phyloP scores from a whole-genome alignment of 2,329 filamentous ascomycete genomes.

The Aspergillus fischeri region DNA sequence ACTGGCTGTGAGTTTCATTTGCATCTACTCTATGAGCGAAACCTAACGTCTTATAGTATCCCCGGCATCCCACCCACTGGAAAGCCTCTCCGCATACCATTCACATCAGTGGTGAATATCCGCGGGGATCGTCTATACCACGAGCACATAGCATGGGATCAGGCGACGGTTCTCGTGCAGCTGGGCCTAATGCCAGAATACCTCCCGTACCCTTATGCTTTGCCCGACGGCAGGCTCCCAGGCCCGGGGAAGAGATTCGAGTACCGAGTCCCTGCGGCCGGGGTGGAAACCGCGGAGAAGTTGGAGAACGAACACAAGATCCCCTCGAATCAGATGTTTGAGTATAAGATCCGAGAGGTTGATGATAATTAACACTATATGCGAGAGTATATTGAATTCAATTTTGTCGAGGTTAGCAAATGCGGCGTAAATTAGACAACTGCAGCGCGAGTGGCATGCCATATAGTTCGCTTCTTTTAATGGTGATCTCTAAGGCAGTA shows the following conservation, averaged over 20 bases:
- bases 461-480: no score
- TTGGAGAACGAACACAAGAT: slow-evolving; percentile 48
- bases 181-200: slow-evolving; percentile 62
- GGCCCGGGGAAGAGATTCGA: slow-evolving; percentile 47
- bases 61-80: slow-evolving; percentile 58
- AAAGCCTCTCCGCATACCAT: slow-evolving; percentile 54
- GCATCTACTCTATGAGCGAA: background rate
- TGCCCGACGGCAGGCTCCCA: slow-evolving; percentile 39
- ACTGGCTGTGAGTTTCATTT: slow-evolving; percentile 59
- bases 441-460: no score
- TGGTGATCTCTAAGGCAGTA: no score
- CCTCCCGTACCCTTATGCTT: slow-evolving; percentile 57
- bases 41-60: slow-evolving; percentile 34
- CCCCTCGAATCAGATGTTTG: slow-evolving; percentile 56
- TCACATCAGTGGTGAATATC: slow-evolving; percentile 63
- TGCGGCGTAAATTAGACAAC: no score
- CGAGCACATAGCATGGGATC: slow-evolving; percentile 70
- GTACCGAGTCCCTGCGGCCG: slow-evolving; percentile 59
- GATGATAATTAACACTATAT: slow-evolving; percentile 7
- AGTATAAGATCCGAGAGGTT: slow-evolving; percentile 28
- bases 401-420: no score
- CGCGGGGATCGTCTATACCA: slow-evolving; percentile 65
- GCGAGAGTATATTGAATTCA: no score
- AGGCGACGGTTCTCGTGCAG: slow-evolving; percentile 59
- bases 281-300: slow-evolving; percentile 51